phyloP scores from a whole-genome alignment of 1,139 yeast species.

The Ogataea hybrid region DNA sequence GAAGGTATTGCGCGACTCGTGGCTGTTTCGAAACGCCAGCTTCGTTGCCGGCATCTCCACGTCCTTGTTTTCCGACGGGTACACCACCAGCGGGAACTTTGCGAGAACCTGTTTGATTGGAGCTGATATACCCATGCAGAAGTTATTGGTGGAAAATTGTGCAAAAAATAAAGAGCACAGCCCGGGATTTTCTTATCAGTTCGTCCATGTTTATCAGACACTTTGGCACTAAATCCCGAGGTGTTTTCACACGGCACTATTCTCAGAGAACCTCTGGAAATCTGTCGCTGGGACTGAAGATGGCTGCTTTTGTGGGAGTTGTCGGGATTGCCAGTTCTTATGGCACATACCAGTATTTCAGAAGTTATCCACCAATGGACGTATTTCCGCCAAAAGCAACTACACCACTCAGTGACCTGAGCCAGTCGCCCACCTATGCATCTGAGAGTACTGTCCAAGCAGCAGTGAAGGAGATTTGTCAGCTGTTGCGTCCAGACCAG shows the following conservation, averaged over 20 bases:
- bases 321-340: slow-evolving; percentile 13
- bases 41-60: slow-evolving; percentile 1
- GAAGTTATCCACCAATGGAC: slow-evolving; percentile 18
- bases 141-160: background rate
- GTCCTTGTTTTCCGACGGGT: slow-evolving; percentile 13
- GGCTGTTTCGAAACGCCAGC: slow-evolving; percentile 4
- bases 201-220: slow-evolving; percentile 5
- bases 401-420: slow-evolving; percentile 17
- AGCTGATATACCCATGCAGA: slow-evolving; percentile 29
- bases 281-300: no score
- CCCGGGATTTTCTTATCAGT: slow-evolving; percentile 6
- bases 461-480: slow-evolving; percentile 44
- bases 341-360: slow-evolving; percentile 4
- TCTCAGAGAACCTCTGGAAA: background rate
- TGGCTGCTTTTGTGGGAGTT: background rate
- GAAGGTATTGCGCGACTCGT: slow-evolving; percentile 25
- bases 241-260: background rate
- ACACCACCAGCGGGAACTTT: slow-evolving; percentile 39
- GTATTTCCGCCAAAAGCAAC: slow-evolving; percentile 23
- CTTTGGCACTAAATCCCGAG: background rate
- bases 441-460: slow-evolving; percentile 34
- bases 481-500: slow-evolving; percentile 42
- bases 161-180: slow-evolving; percentile 3
- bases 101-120: slow-evolving; percentile 38
- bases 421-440: slow-evolving; percentile 41